phyloP scores from a whole-genome alignment of 2,329 filamentous ascomycete genomes.

The Alternaria gansuensis region DNA sequence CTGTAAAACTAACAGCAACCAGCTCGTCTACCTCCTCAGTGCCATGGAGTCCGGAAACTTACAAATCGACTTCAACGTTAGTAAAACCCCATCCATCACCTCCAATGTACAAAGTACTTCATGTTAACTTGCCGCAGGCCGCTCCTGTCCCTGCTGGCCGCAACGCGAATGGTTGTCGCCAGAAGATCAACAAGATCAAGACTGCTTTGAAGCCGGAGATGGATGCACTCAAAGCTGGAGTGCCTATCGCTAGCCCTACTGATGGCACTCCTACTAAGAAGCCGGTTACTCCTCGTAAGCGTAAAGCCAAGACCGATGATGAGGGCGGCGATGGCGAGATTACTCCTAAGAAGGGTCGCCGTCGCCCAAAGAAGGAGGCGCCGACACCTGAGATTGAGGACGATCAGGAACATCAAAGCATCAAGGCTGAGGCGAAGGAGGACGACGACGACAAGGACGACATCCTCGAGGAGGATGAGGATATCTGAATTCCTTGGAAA shows the following conservation, averaged over 20 bases:
- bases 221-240: conserved; percentile 16
- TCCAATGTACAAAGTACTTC: neutral
- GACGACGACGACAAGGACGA: conserved; percentile 2
- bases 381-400: neutral
- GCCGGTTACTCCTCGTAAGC: conserved; percentile 28
- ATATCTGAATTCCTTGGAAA: neutral
- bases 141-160: conserved; percentile 31
- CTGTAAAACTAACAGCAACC: conserved; percentile 6
- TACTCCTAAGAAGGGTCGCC: conserved; percentile 17
- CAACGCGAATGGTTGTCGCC: conserved; percentile 29
- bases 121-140: conserved; percentile 20
- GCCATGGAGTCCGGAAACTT: too few relatives aligned
- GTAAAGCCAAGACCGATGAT: conserved; percentile 24
- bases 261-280: conserved; percentile 20
- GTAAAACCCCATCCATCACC: neutral
- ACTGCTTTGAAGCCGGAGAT: conserved; percentile 26
- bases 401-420: neutral
- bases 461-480: neutral
- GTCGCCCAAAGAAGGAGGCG: conserved; percentile 7
- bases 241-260: neutral
- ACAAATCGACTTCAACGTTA: conserved; percentile 26
- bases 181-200: conserved; percentile 33
- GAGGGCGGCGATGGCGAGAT: conserved; percentile 8
- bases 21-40: conserved; percentile 28
- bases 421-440: conserved; percentile 14